phyloP scores from a whole-genome alignment of 352 stramenopile genomes.

The Thraustotheca clavata region DNA sequence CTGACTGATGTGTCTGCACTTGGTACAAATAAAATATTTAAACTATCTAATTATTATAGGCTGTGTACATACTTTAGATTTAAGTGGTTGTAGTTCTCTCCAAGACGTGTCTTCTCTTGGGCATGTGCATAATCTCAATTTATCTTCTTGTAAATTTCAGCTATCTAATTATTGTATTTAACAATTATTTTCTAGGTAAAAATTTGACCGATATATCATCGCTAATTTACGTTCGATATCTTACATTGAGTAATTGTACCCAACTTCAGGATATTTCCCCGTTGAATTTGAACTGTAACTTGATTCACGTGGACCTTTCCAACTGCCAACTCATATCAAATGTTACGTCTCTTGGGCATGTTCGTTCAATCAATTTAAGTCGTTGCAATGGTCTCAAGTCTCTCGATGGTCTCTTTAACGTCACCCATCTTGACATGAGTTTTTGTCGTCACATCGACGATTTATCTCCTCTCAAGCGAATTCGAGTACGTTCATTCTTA shows the following conservation, averaged over 20 bases:
- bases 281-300: conserved; percentile 20
- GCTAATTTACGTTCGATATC: conserved; percentile 27
- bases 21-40: background rate
- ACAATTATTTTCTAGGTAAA: conserved; percentile 34
- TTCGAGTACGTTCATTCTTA: conserved; percentile 29
- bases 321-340: conserved; percentile 34
- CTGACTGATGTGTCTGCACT: conserved; percentile 41
- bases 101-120: background rate
- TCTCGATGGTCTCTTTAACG: conserved; percentile 32
- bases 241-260: conserved; percentile 41
- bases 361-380: conserved; percentile 42
- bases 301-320: conserved; percentile 45
- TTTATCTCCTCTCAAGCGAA: conserved; percentile 26
- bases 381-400: conserved; percentile 38
- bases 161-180: too few relatives aligned
- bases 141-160: conserved; percentile 11
- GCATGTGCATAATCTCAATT: conserved; percentile 10
- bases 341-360: conserved; percentile 25
- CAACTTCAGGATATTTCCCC: conserved; percentile 35
- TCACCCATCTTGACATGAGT: conserved; percentile 58
- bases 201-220: conserved; percentile 43
- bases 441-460: conserved; percentile 46
- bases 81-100: conserved; percentile 20
- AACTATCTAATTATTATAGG: background rate
- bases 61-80: conserved; percentile 38